Evolutionary conservation across 2,329 filamentous ascomycete genomes (phyloP).

Genomic region (Claviceps purpurea): DNA sequence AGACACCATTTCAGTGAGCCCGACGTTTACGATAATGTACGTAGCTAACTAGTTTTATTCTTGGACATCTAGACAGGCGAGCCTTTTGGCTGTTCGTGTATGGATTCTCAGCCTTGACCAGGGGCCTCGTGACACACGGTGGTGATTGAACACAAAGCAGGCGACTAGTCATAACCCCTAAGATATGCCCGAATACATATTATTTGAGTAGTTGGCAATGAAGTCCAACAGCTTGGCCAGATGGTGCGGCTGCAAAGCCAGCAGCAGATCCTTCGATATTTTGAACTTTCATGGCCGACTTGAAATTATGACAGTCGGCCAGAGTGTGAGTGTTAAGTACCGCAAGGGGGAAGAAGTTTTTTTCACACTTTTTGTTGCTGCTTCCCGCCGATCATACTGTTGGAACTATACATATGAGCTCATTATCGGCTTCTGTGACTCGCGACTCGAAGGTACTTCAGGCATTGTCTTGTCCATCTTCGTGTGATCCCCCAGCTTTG

Average conservation of each 20-base stretch:
- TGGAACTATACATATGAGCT: too few relatives aligned
- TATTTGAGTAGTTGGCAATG: not conserved
- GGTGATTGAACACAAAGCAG: not conserved
- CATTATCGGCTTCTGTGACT: not conserved
- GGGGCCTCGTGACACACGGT: not conserved
- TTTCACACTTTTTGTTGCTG: not conserved
- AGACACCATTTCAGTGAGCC: not conserved
- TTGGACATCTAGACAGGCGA: not conserved
- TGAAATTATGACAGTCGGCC: not conserved
- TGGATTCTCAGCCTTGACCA: not conserved
- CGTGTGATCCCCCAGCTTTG: not conserved
- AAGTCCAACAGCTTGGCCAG: not conserved
- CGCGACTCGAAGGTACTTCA: not conserved
- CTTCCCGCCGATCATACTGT: not conserved
- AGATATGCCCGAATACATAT: not conserved
- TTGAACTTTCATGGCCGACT: not conserved
- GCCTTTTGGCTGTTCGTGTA: not conserved
- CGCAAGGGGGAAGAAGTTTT: too few relatives aligned
- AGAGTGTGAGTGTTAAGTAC: not conserved
- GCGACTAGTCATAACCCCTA: not conserved
- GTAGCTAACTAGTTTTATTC: not conserved
- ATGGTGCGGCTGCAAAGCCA: not conserved
- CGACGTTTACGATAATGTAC: not conserved
- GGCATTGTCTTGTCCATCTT: not conserved
- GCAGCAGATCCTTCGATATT: too few relatives aligned